Evolutionary conservation across 306 rosid genomes (phyloP).

Genomic region (Hippophae gyantsensis): DNA sequence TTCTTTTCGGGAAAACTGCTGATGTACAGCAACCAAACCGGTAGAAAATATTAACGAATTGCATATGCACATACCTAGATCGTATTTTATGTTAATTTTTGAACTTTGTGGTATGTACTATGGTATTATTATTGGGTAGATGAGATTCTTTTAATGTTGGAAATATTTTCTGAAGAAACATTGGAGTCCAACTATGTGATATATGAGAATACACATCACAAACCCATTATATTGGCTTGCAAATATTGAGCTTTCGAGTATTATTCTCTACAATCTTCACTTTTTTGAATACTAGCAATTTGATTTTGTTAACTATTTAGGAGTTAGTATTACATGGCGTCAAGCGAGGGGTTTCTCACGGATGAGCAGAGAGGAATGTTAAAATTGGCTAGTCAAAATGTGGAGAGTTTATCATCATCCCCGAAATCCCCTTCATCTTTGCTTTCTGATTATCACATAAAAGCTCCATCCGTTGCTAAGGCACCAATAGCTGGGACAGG

Average conservation of each 20-base stretch:
- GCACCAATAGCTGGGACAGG: slow-evolving; percentile 62
- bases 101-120: neutral
- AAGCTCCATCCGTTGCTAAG: slow-evolving; percentile 79
- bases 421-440: slow-evolving; percentile 79
- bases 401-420: slow-evolving; percentile 65
- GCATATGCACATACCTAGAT: too few species aligned
- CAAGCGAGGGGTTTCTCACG: slow-evolving; percentile 84
- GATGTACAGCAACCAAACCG: neutral
- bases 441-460: slow-evolving; percentile 63
- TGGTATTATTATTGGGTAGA: neutral
- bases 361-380: slow-evolving; percentile 74
- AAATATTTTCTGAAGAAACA: neutral
- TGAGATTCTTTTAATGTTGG: neutral
- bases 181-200: neutral
- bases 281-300: neutral
- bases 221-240: neutral
- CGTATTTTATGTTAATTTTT: neutral
- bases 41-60: too few species aligned
- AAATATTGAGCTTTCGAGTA: neutral
- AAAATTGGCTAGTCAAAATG: slow-evolving; percentile 67
- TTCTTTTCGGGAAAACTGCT: neutral
- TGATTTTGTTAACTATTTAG: slow-evolving; percentile 1
- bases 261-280: neutral
- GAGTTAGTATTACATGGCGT: slow-evolving; percentile 43
- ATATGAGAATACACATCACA: neutral